Conservation (phyloP, 345 rosid species). For the Anastatica hierochuntica region DNA sequence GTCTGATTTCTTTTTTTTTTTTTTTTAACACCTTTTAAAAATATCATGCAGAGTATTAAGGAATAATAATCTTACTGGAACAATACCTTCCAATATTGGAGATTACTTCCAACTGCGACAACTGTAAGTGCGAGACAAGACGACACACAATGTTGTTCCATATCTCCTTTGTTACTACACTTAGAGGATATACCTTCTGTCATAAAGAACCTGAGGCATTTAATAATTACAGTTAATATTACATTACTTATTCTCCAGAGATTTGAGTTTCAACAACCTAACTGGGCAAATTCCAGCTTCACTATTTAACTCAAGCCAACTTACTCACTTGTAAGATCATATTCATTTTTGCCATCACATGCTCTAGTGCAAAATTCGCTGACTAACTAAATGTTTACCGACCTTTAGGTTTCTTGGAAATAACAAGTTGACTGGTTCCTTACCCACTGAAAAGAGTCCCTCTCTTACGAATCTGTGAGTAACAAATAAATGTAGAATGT, state of each 20-base stretch:
- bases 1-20: no score
- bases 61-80: slow-evolving; percentile 32
- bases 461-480: slow-evolving; percentile 56
- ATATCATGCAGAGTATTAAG: slow-evolving; percentile 28
- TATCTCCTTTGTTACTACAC: slow-evolving; percentile 1
- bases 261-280: slow-evolving; percentile 83
- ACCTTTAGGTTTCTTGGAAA: slow-evolving; percentile 45
- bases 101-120: slow-evolving; percentile 22
- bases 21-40: background rate
- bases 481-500: slow-evolving; percentile 7
- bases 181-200: background rate
- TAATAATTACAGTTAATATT: background rate
- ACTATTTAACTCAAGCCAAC: slow-evolving; percentile 24
- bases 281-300: slow-evolving; percentile 53
- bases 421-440: slow-evolving; percentile 39
- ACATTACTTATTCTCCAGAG: slow-evolving; percentile 30
- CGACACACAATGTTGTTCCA: background rate
- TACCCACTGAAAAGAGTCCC: slow-evolving; percentile 46
- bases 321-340: slow-evolving; percentile 46
- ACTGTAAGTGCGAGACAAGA: slow-evolving; percentile 22
- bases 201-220: background rate
- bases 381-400: slow-evolving; percentile 11
- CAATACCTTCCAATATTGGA: slow-evolving; percentile 34
- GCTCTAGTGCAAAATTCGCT: background rate
- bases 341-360: background rate